A percentile compares a stretch with the other conserved stretches of the same genome.
Conservation (phyloP, 106 monocot species). For the Platanthera zijinensis region DNA sequence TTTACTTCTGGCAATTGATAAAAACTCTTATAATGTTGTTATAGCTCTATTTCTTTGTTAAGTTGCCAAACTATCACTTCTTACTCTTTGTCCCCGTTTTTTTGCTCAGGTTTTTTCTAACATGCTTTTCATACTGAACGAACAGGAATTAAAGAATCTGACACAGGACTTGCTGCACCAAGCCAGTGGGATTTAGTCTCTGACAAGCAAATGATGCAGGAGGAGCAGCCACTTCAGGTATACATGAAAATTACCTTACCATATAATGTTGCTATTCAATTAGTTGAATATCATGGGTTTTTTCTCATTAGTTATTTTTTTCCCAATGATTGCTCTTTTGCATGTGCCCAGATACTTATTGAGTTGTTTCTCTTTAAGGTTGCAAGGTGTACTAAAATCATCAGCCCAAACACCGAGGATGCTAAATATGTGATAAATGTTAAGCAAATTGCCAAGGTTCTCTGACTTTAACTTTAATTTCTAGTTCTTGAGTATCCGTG, state of each 20-base stretch:
- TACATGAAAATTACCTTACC: background rate
- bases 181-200: slow-evolving; percentile 98
- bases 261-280: background rate
- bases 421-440: slow-evolving; percentile 97
- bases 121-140: slow-evolving; percentile 1
- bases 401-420: slow-evolving; percentile 92
- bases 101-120: background rate
- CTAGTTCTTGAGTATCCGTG: background rate
- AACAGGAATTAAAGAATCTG: slow-evolving; percentile 94
- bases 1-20: too few species aligned
- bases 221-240: slow-evolving; percentile 96
- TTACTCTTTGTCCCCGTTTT: too few species aligned
- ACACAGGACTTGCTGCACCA: slow-evolving; percentile 88
- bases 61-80: too few species aligned
- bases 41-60: too few species aligned
- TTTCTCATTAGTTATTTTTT: background rate
- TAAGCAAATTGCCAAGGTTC: slow-evolving; percentile 93
- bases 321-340: background rate
- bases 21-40: too few species aligned
- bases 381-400: slow-evolving; percentile 94
- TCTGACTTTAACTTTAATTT: background rate
- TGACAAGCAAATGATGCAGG: slow-evolving; percentile 99
- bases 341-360: background rate
- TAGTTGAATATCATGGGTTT: background rate
- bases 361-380: slow-evolving; percentile 41